phyloP scores from a whole-genome alignment of 1,284 basidiomycete species.

The Cutaneotrichosporon cavernicola region DNA sequence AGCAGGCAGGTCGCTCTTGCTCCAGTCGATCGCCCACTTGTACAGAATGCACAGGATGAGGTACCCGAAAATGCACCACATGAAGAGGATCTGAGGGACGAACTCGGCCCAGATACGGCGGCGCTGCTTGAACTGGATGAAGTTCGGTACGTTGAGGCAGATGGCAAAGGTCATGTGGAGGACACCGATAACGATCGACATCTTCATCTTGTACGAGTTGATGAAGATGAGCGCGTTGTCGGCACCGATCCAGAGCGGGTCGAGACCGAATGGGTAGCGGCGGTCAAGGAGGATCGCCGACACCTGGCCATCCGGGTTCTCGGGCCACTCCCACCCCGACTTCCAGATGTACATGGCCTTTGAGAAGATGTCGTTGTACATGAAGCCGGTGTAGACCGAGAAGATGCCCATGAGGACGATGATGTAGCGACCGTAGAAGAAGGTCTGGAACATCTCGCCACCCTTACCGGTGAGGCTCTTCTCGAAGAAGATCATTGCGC shows the following conservation, averaged over 20 bases:
- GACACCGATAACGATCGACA: slow-evolving; percentile 96
- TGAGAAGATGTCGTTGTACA: slow-evolving; percentile 99
- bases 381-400: slow-evolving; percentile 91
- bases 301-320: slow-evolving; percentile 56
- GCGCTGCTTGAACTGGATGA: slow-evolving; percentile 83
- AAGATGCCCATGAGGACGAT: slow-evolving; percentile 96
- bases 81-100: slow-evolving; percentile 93
- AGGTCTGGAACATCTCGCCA: slow-evolving; percentile 74
- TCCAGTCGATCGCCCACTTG: slow-evolving; percentile 97
- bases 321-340: slow-evolving; percentile 84
- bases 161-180: slow-evolving; percentile 98
- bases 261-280: slow-evolving; percentile 88
- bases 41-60: slow-evolving; percentile 91
- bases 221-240: slow-evolving; percentile 92
- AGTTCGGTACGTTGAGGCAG: slow-evolving; percentile 93
- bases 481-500: slow-evolving; percentile 84
- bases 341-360: slow-evolving; percentile 84
- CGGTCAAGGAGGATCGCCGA: slow-evolving; percentile 63
- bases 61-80: slow-evolving; percentile 97
- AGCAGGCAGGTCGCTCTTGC: slow-evolving; percentile 65
- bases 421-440: slow-evolving; percentile 98
- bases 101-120: slow-evolving; percentile 91
- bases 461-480: slow-evolving; percentile 72
- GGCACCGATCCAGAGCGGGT: slow-evolving; percentile 92
- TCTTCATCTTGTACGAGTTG: slow-evolving; percentile 99